These are phyloP conservation scores for Linaria vulgaris DNA, from an alignment of 257 asterid species.

Conservation along the genomic window DNA sequence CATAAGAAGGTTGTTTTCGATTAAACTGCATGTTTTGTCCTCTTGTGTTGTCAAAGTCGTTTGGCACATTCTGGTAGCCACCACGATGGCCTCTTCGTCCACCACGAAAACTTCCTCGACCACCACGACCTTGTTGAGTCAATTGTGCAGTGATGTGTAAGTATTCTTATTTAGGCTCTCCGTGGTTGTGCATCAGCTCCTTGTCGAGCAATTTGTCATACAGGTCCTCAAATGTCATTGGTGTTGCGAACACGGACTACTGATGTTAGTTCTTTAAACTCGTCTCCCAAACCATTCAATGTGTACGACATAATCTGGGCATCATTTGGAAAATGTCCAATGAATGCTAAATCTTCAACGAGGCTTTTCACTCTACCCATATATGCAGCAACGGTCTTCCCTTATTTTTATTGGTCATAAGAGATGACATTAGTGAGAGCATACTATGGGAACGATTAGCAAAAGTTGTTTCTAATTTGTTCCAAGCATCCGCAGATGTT, in stretches of 20 bases:
- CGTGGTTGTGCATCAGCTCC: neutral
- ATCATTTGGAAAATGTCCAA: neutral
- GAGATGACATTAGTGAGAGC: too few relatives aligned
- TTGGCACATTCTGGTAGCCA: neutral
- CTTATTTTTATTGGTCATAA: too few relatives aligned
- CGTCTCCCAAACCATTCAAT: neutral
- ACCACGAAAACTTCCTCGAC: neutral
- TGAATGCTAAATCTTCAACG: neutral
- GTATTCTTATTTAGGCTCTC: neutral
- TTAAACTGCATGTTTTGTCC: neutral
- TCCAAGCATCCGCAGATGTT: too few relatives aligned
- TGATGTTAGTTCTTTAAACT: neutral
- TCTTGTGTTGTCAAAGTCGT: neutral
- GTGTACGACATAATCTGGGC: neutral
- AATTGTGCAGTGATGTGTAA: neutral
- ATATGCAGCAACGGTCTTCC: too few relatives aligned
- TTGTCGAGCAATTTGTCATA: slow-evolving; percentile 7
- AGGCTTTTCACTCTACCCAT: neutral
- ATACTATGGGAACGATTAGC: too few relatives aligned
- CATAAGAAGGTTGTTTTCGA: neutral
- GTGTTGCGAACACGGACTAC: neutral
- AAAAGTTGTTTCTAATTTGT: too few relatives aligned
- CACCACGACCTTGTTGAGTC: neutral
- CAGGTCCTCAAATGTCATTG: neutral
- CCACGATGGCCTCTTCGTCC: too few relatives aligned